Conservation (phyloP, 805 yeast genomes). For the Crinitomyces ghanaensis region DNA sequence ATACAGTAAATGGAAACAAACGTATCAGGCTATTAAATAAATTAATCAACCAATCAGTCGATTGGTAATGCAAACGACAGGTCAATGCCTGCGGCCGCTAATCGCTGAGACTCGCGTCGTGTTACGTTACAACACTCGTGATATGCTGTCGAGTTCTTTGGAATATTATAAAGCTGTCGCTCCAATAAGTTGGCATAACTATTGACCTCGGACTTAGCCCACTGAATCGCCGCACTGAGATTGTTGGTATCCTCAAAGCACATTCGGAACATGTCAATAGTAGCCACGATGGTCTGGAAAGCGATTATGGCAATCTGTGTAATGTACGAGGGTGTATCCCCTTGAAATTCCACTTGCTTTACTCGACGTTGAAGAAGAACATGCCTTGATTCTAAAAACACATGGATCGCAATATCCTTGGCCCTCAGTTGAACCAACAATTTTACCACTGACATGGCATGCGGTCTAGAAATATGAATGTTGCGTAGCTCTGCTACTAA, state of each 20-base stretch:
- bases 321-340: constrained; percentile 43
- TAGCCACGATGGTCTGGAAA: constrained; percentile 47
- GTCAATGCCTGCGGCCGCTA: constrained; percentile 58
- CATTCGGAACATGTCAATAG: constrained; percentile 42
- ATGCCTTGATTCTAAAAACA: constrained; percentile 39
- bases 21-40: no score
- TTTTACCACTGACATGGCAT: constrained; percentile 20
- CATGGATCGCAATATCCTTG: constrained; percentile 37
- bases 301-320: constrained; percentile 52
- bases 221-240: constrained; percentile 55
- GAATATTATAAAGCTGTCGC: constrained; percentile 56
- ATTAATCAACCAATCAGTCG: no score
- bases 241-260: constrained; percentile 36
- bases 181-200: constrained; percentile 48
- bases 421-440: constrained; percentile 33
- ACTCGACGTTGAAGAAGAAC: constrained; percentile 37
- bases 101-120: constrained; percentile 45
- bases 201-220: constrained; percentile 60
- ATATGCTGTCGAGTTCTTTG: constrained; percentile 40
- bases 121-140: constrained; percentile 44
- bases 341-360: constrained; percentile 41
- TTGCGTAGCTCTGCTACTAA: constrained; percentile 27
- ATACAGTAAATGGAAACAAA: no score
- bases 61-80: no score
- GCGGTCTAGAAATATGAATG: constrained; percentile 21